Percentiles rank a stretch among this genome's conserved stretches.
These are phyloP conservation scores for Millerozyma miso DNA, from an alignment of 805 yeast species.

Conservation along the genomic window DNA sequence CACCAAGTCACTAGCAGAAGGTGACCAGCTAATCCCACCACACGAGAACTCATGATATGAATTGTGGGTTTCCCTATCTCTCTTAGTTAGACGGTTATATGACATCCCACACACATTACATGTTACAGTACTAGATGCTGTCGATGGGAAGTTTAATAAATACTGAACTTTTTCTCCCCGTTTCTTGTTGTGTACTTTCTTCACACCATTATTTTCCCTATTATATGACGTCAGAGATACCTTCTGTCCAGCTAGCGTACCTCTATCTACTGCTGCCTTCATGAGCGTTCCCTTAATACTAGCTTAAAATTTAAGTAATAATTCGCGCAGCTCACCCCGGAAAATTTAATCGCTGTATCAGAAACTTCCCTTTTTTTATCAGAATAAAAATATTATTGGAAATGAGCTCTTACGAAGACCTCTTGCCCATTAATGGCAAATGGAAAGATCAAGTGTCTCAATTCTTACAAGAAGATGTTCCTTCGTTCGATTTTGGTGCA, in stretches of 20 bases:
- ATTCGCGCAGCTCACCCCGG: background rate
- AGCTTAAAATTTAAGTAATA: too few relatives aligned
- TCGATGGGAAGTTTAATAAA: conserved; percentile 10
- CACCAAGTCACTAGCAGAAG: conserved; percentile 4
- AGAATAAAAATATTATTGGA: too few relatives aligned
- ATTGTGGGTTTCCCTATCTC: conserved; percentile 46
- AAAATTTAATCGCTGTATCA: too few relatives aligned
- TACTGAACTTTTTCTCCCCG: conserved; percentile 13
- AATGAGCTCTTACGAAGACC: conserved; percentile 38
- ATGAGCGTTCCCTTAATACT: too few relatives aligned
- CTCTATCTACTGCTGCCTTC: background rate
- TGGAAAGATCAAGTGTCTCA: conserved; percentile 79
- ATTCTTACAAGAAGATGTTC: conserved; percentile 85
- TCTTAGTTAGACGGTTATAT: conserved; percentile 34
- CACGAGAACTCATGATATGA: conserved; percentile 48
- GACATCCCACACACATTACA: conserved; percentile 56
- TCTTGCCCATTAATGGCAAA: conserved; percentile 69
- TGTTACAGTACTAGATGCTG: conserved; percentile 14
- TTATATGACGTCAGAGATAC: background rate
- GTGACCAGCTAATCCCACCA: conserved; percentile 49
- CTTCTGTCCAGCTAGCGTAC: background rate
- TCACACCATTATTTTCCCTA: background rate
- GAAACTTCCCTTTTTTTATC: too few relatives aligned
- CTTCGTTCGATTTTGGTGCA: conserved; percentile 93
- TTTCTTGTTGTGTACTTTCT: background rate